These are phyloP conservation scores for Microdochium bolleyi DNA, from an alignment of 2,329 filamentous ascomycete genomes.

Conservation along the genomic window DNA sequence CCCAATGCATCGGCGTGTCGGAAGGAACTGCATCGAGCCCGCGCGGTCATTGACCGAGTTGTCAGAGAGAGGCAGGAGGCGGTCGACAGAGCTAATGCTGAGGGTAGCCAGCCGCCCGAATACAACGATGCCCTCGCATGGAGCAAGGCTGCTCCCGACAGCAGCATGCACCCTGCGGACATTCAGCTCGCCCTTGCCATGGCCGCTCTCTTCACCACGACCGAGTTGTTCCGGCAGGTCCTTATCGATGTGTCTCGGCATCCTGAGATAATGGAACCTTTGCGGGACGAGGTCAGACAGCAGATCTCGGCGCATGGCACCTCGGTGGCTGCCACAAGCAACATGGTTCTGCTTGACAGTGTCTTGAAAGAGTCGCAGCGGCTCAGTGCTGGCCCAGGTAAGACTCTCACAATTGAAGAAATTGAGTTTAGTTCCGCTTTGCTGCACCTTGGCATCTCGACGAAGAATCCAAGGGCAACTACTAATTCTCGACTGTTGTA, in stretches of 20 bases:
- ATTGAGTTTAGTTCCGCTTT: no score
- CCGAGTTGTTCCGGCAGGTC: constrained; percentile 9
- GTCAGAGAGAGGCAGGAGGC: background rate
- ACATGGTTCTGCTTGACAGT: constrained; percentile 15
- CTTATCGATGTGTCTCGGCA: constrained; percentile 11
- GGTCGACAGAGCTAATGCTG: background rate
- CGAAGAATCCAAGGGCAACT: no score
- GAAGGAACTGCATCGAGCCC: background rate
- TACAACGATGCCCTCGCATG: constrained; percentile 13
- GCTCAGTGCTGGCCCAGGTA: constrained; percentile 8
- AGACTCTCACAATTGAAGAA: constrained; percentile 5
- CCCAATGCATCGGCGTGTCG: background rate
- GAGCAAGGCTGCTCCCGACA: background rate
- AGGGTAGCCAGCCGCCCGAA: background rate
- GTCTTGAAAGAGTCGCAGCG: constrained; percentile 16
- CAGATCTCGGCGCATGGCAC: constrained; percentile 8
- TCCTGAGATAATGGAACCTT: constrained; percentile 9
- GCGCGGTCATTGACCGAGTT: background rate
- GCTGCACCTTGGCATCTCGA: no score
- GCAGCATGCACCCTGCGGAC: background rate
- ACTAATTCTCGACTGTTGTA: no score
- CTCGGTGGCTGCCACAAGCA: constrained; percentile 9
- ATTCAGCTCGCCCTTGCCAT: constrained; percentile 11
- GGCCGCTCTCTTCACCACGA: constrained; percentile 14
- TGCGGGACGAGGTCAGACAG: constrained; percentile 11